Percentiles rank a stretch among this genome's conserved stretches.
Conservation (phyloP, 768 basidiomycete genomes). For the Boletales sp. region DNA sequence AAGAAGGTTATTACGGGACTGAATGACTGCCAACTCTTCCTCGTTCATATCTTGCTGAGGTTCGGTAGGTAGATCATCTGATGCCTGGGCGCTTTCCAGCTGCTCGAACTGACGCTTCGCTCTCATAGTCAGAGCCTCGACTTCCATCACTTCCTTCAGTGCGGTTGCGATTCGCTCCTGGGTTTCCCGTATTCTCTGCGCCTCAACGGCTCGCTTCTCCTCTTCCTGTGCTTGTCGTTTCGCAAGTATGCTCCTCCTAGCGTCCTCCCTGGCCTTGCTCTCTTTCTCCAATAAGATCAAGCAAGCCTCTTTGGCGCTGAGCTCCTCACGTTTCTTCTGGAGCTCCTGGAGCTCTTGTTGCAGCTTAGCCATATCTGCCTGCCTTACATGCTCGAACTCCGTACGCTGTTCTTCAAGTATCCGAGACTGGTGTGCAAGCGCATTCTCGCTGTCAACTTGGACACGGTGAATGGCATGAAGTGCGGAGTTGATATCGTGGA, state of each 20-base stretch:
- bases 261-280: constrained; percentile 23
- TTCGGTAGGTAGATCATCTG: constrained; percentile 15
- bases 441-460: constrained; percentile 16
- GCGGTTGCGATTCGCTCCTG: constrained; percentile 19
- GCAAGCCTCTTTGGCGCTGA: constrained; percentile 15
- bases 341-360: constrained; percentile 20
- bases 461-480: constrained; percentile 6
- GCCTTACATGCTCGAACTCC: constrained; percentile 20
- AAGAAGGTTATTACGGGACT: constrained; percentile 10
- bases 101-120: constrained; percentile 1
- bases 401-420: constrained; percentile 17
- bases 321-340: constrained; percentile 14
- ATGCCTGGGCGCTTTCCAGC: background rate
- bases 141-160: constrained; percentile 16
- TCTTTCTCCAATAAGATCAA: constrained; percentile 24
- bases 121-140: constrained; percentile 6
- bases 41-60: constrained; percentile 22
- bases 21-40: constrained; percentile 8
- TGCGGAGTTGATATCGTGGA: constrained; percentile 8
- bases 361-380: constrained; percentile 14
- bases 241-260: constrained; percentile 10
- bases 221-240: constrained; percentile 27
- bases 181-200: constrained; percentile 11
- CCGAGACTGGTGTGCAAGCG: constrained; percentile 8
- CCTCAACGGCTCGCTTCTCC: constrained; percentile 16